These are phyloP conservation scores for Xylaria digitata DNA, from an alignment of 2,329 filamentous ascomycete genomes.

Conservation along the genomic window DNA sequence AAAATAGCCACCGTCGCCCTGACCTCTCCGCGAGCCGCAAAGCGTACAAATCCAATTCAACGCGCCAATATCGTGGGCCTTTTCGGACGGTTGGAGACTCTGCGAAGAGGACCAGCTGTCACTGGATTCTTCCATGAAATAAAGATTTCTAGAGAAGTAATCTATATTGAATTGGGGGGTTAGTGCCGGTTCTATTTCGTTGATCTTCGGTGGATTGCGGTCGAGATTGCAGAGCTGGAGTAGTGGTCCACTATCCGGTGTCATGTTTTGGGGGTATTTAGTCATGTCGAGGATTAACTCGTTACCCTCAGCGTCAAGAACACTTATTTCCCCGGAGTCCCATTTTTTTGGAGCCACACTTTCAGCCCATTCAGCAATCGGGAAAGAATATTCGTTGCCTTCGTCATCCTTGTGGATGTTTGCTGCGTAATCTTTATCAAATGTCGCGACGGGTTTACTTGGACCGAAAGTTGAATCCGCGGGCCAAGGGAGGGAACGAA, in stretches of 20 bases:
- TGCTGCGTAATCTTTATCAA: slow-evolving; percentile 16
- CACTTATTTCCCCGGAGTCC: slow-evolving; percentile 16
- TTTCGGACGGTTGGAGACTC: slow-evolving; percentile 4
- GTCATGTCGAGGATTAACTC: slow-evolving; percentile 17
- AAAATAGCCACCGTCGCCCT: slow-evolving; percentile 12
- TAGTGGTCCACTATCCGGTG: background rate
- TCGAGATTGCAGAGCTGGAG: slow-evolving; percentile 17
- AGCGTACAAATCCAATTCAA: slow-evolving; percentile 15
- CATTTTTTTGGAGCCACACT: slow-evolving; percentile 15
- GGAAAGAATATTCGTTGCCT: slow-evolving; percentile 9
- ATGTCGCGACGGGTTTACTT: slow-evolving; percentile 18
- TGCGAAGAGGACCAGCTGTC: slow-evolving; percentile 15
- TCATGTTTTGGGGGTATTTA: slow-evolving; percentile 18
- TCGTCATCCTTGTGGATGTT: background rate
- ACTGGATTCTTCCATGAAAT: slow-evolving; percentile 15
- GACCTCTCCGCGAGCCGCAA: slow-evolving; percentile 10
- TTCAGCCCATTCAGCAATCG: slow-evolving; percentile 24
- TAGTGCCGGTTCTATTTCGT: slow-evolving; percentile 7
- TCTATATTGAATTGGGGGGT: slow-evolving; percentile 3
- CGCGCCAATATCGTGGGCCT: background rate
- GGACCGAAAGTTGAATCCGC: slow-evolving; percentile 2
- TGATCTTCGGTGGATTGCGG: slow-evolving; percentile 4
- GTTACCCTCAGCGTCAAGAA: slow-evolving; percentile 13
- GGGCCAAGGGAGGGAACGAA: slow-evolving; percentile 20
- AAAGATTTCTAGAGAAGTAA: slow-evolving; percentile 13